phyloP scores from a whole-genome alignment of 495 filamentous ascomycete genomes.

The Hypoxylon lienhwacheense region DNA sequence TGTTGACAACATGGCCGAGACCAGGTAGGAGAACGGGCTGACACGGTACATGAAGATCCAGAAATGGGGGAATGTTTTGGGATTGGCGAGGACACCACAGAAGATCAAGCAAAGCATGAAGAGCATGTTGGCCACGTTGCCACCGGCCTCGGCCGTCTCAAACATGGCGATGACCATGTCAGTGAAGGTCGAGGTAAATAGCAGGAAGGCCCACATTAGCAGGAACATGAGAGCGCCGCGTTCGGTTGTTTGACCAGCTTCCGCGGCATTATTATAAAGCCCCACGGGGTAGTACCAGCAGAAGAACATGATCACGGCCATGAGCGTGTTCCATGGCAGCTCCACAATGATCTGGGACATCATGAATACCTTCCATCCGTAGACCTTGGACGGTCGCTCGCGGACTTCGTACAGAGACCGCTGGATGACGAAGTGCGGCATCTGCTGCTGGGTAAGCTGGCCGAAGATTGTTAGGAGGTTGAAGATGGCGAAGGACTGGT shows the following conservation, averaged over 20 bases:
- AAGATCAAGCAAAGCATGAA: constrained; percentile 71
- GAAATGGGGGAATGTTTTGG: constrained; percentile 64
- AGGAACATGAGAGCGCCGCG: constrained; percentile 71
- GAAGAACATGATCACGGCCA: constrained; percentile 69
- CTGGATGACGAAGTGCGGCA: constrained; percentile 80
- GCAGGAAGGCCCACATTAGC: constrained; percentile 63
- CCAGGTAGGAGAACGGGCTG: constrained; percentile 73
- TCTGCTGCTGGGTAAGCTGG: constrained; percentile 77
- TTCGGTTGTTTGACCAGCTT: constrained; percentile 56
- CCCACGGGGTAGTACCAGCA: constrained; percentile 84
- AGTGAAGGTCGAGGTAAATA: constrained; percentile 72
- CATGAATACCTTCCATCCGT: constrained; percentile 83
- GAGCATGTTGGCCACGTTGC: constrained; percentile 65
- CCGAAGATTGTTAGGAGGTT: constrained; percentile 77
- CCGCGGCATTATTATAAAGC: constrained; percentile 67
- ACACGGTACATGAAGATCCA: constrained; percentile 88
- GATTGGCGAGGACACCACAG: constrained; percentile 71
- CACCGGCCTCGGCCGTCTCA: constrained; percentile 65
- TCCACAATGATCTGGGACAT: constrained; percentile 75
- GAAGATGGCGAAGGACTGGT: constrained; percentile 87
- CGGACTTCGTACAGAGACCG: constrained; percentile 81
- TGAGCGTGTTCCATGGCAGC: constrained; percentile 72
- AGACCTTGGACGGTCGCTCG: constrained; percentile 81
- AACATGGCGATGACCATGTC: constrained; percentile 70
- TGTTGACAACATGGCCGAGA: constrained; percentile 63